These are phyloP conservation scores for Aureobasidium zeae DNA, from an alignment of 2,329 filamentous ascomycete species.

Conservation along the genomic window DNA sequence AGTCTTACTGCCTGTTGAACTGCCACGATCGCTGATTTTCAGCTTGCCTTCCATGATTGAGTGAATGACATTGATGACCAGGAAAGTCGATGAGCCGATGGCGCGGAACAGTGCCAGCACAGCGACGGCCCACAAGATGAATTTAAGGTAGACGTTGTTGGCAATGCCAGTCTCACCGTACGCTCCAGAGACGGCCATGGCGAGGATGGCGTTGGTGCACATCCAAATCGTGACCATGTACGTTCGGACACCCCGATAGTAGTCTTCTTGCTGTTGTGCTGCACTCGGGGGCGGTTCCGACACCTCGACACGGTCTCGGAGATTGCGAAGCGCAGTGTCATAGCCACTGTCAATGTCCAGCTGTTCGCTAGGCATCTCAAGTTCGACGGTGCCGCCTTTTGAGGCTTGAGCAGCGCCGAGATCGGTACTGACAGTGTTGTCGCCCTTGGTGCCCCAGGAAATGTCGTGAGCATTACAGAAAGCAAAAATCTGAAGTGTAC, in stretches of 20 bases:
- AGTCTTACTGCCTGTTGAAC: constrained; percentile 12
- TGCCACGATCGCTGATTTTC: constrained; percentile 39
- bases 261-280: constrained; percentile 87
- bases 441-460: constrained; percentile 96
- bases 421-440: constrained; percentile 90
- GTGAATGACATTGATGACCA: constrained; percentile 74
- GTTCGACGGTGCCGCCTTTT: constrained; percentile 66
- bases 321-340: constrained; percentile 90
- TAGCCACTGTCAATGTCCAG: constrained; percentile 97
- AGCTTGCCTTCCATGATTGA: constrained; percentile 79
- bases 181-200: constrained; percentile 84
- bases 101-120: constrained; percentile 79
- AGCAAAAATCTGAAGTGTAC: constrained; percentile 93
- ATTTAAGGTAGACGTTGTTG: constrained; percentile 80
- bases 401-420: constrained; percentile 77
- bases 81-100: constrained; percentile 70
- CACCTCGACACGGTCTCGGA: constrained; percentile 86
- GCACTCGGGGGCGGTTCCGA: constrained; percentile 54
- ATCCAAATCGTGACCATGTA: constrained; percentile 98
- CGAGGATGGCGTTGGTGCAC: constrained; percentile 80
- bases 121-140: constrained; percentile 89
- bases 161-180: constrained; percentile 65
- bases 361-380: constrained; percentile 97
- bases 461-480: constrained; percentile 99
- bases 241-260: constrained; percentile 92